Evolutionary conservation across 108 stramenopile genomes (phyloP).

Genomic region (Nitzschia putrida): DNA sequence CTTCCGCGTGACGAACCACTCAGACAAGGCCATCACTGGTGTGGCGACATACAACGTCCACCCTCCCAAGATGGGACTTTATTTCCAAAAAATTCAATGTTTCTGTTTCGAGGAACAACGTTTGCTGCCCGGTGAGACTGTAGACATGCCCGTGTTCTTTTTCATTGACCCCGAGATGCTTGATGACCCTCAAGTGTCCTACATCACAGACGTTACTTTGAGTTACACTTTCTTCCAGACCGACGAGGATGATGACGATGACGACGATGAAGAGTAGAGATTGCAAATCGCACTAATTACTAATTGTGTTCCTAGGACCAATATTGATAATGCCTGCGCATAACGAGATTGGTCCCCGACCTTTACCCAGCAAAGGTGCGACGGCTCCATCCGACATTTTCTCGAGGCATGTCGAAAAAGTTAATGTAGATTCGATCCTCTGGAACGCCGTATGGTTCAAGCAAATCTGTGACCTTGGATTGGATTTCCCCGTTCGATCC

Average conservation of each 20-base stretch:
- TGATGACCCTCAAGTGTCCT: constrained; percentile 90
- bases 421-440: constrained; percentile 80
- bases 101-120: constrained; percentile 99
- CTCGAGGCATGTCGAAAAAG: constrained; percentile 82
- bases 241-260: constrained; percentile 89
- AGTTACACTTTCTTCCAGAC: constrained; percentile 99
- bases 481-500: constrained; percentile 72
- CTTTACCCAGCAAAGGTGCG: constrained; percentile 73
- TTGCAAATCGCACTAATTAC: constrained; percentile 10
- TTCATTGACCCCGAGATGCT: constrained; percentile 98
- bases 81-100: constrained; percentile 99
- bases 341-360: not conserved
- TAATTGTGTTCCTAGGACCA: not conserved
- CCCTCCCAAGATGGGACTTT: constrained; percentile 93
- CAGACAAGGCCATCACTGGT: constrained; percentile 94
- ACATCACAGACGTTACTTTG: constrained; percentile 90
- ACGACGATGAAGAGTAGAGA: constrained; percentile 1
- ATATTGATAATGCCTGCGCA: not conserved
- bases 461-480: constrained; percentile 64
- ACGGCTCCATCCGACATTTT: constrained; percentile 79
- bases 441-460: constrained; percentile 58
- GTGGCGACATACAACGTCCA: constrained; percentile 99
- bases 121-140: constrained; percentile 92
- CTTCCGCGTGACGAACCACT: constrained; percentile 93
- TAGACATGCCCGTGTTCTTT: constrained; percentile 99